Evolutionary conservation across 495 filamentous ascomycete species (phyloP).

Genomic region (Trichoderma orchidacearum): DNA sequence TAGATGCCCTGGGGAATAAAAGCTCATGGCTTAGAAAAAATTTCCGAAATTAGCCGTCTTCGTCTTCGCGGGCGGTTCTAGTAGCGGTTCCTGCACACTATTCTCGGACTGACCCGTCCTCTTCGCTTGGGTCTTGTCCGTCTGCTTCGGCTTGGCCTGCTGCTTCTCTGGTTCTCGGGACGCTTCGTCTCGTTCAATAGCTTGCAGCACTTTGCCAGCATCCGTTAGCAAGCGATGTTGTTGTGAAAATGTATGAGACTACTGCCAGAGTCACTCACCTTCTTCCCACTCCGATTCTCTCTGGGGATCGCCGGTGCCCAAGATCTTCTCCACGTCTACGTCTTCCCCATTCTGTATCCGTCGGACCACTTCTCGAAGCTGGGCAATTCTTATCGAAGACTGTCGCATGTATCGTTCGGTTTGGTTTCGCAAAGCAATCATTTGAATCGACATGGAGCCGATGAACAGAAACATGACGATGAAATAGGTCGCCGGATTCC

Average conservation of each 20-base stretch:
- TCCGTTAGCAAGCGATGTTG: not conserved
- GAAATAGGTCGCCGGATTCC: constrained; percentile 90
- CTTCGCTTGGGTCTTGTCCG: constrained; percentile 28
- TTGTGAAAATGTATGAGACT: not conserved
- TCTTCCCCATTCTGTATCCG: constrained; percentile 72
- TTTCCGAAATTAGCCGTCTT: constrained; percentile 15
- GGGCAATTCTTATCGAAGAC: constrained; percentile 62
- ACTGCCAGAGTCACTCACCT: constrained; percentile 29
- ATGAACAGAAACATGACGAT: constrained; percentile 85
- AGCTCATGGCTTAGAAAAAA: constrained; percentile 21
- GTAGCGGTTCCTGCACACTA: not conserved
- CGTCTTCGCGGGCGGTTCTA: not conserved
- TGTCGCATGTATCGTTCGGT: constrained; percentile 56
- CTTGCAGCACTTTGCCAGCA: constrained; percentile 45
- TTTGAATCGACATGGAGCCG: constrained; percentile 86
- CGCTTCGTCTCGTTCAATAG: constrained; percentile 68
- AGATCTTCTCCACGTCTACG: constrained; percentile 71
- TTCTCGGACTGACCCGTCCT: not conserved
- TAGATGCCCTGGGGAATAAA: constrained; percentile 6
- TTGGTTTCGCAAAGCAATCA: constrained; percentile 68
- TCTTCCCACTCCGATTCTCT: constrained; percentile 84
- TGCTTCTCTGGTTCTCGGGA: constrained; percentile 35
- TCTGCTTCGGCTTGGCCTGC: constrained; percentile 22
- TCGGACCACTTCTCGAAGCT: constrained; percentile 73
- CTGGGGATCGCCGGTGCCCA: constrained; percentile 67